Base-by-base conservation (phyloP, 129 eudicot genomes). In the Apium graveolens region DNA sequence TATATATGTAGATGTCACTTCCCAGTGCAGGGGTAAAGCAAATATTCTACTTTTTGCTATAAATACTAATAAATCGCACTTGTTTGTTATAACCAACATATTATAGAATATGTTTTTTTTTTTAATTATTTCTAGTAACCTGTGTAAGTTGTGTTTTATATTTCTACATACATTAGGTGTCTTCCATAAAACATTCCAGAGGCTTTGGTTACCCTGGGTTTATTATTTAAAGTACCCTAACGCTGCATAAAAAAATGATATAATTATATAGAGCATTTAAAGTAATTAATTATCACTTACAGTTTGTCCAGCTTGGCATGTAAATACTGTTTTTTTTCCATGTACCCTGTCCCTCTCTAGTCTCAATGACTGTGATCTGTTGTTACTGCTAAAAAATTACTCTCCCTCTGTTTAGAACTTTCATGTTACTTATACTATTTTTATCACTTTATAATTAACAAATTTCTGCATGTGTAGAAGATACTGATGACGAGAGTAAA, bases 391-490 rank as follows among this genome's bases (percentile, higher is more conserved):
- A 27, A n/a, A 62, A 62, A 24, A 26, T 10, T 27, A 10, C 17
- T 24, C 69, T 32, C 69, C 69, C 69, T 11, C 5, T 3, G 5
- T 3, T 63, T 10, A 3, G 16, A 63, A 29, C 7, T 63, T 63
- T 10, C 18, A 63, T 63, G 0, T 48, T 46, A 16, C 65, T 24
- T 55, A 1, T 3, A 63, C 70, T 63, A 63, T 63, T 31, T 9
- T 8, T n/a, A n/a, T 31, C 14, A 65, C 9, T 65, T 38, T 27
- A n/a, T 49, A 6, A 18, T 70, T 16, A 35, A 0, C 21, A 44
- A 44, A 44, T 68, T 35, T 31, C 3, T 14, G 24, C 29, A 35
- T 37, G 35, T 82, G 85, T 86, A 82, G 90, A 75, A 75, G 93
- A 86, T 76, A 55, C 65, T 60, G 80, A 57, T 72, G 82, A 82